phyloP scores from a whole-genome alignment of 352 stramenopile species.

The Pythium volutum region DNA sequence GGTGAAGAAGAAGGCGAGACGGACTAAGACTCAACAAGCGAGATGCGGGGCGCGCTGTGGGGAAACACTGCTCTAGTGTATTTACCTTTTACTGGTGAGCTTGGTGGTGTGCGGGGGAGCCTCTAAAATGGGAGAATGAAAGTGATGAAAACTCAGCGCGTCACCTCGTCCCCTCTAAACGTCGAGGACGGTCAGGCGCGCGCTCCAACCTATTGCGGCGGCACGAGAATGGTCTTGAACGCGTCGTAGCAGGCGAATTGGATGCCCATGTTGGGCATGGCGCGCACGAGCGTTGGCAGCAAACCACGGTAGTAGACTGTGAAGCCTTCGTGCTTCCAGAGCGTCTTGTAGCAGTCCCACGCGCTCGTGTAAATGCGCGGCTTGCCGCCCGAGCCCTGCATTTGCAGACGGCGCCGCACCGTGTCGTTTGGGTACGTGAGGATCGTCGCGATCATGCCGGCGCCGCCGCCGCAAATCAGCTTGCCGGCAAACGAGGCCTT shows the following conservation, averaged over 20 bases:
- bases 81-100: constrained; percentile 11
- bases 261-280: constrained; percentile 85
- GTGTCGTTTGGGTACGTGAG: constrained; percentile 90
- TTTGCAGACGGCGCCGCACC: constrained; percentile 79
- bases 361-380: constrained; percentile 64
- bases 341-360: constrained; percentile 72
- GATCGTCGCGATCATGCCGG: constrained; percentile 80
- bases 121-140: not conserved
- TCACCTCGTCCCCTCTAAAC: too few relatives aligned
- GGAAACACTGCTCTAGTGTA: constrained; percentile 6
- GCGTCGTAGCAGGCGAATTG: constrained; percentile 87
- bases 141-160: not conserved
- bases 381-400: constrained; percentile 71
- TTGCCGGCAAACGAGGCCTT: constrained; percentile 60
- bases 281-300: constrained; percentile 73
- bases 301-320: constrained; percentile 74
- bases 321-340: constrained; percentile 61
- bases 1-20: constrained; percentile 12
- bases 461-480: constrained; percentile 71
- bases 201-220: not conserved
- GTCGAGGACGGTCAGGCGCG: not conserved
- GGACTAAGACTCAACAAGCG: constrained; percentile 3
- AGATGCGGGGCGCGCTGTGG: too few relatives aligned
- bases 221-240: constrained; percentile 40
- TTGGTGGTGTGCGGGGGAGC: not conserved